These are phyloP conservation scores for Lasiodiplodia sp. DNA, from an alignment of 2,329 filamentous ascomycete genomes.

Conservation along the genomic window DNA sequence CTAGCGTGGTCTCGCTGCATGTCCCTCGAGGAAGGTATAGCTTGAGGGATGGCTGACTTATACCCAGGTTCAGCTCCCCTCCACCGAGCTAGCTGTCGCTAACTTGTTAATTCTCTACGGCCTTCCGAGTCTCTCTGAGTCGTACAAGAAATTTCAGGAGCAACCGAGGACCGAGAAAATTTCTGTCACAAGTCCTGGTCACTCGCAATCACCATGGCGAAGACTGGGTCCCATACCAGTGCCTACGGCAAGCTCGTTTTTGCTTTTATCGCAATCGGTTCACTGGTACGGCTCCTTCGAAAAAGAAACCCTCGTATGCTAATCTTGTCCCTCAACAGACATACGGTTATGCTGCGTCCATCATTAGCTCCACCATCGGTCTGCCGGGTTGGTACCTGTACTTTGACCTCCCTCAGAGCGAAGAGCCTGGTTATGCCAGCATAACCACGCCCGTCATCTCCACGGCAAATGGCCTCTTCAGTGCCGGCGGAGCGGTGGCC, in stretches of 20 bases:
- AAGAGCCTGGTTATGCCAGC: slow-evolving; percentile 54
- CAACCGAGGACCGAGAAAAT: background rate
- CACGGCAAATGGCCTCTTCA: slow-evolving; percentile 58
- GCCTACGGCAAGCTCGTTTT: slow-evolving; percentile 34
- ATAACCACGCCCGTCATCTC: slow-evolving; percentile 57
- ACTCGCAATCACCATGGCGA: slow-evolving; percentile 12
- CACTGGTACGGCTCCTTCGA: slow-evolving; percentile 32
- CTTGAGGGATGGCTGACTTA: slow-evolving; percentile 3
- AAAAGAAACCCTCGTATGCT: background rate
- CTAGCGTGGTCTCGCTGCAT: slow-evolving; percentile 20
- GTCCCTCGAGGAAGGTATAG: slow-evolving; percentile 18
- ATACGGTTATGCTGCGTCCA: slow-evolving; percentile 60
- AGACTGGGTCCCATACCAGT: slow-evolving; percentile 34
- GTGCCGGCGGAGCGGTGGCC: slow-evolving; percentile 57
- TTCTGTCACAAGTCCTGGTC: background rate
- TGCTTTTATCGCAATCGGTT: slow-evolving; percentile 35
- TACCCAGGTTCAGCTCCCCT: slow-evolving; percentile 21
- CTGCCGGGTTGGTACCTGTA: slow-evolving; percentile 61
- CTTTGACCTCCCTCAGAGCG: slow-evolving; percentile 55
- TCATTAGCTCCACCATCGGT: slow-evolving; percentile 61
- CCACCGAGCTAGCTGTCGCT: slow-evolving; percentile 11
- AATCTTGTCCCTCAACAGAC: slow-evolving; percentile 38
- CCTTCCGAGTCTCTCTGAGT: background rate
- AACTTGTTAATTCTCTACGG: background rate
- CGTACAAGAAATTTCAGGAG: background rate